A percentile compares a stretch with the other conserved stretches of the same genome.
phyloP scores from a whole-genome alignment of 1,284 basidiomycete genomes.

The Cutaneotrichosporon daszewskae region DNA sequence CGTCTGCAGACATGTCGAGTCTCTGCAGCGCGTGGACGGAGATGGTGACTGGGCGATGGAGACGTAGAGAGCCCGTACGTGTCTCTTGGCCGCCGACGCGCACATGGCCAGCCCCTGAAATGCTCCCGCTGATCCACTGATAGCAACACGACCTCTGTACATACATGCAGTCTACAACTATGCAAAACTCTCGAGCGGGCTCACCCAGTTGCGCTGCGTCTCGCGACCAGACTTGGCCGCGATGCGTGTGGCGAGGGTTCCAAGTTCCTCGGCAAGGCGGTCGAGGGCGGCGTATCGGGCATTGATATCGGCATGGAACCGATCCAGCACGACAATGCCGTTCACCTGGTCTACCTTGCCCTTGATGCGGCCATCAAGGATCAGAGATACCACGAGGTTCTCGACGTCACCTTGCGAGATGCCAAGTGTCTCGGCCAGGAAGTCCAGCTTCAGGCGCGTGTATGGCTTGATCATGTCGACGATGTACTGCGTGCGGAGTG shows the following conservation, averaged over 20 bases:
- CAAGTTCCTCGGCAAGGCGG: slow-evolving; percentile 72
- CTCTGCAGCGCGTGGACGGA: not conserved
- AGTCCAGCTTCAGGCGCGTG: slow-evolving; percentile 81
- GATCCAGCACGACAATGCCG: slow-evolving; percentile 82
- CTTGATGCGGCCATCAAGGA: slow-evolving; percentile 89
- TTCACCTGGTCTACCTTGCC: slow-evolving; percentile 94
- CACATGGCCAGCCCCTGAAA: not conserved
- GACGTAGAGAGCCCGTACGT: not conserved
- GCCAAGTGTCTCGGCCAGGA: slow-evolving; percentile 93
- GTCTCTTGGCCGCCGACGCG: not conserved
- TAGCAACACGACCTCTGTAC: not conserved
- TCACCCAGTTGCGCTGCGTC: slow-evolving; percentile 9
- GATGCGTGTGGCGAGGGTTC: slow-evolving; percentile 40
- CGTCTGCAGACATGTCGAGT: slow-evolving; percentile 8
- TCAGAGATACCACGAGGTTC: slow-evolving; percentile 84
- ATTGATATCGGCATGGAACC: slow-evolving; percentile 75
- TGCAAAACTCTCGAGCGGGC: slow-evolving; percentile 13
- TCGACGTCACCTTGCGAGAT: slow-evolving; percentile 83
- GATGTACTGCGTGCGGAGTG: slow-evolving; percentile 89
- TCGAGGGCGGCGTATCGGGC: slow-evolving; percentile 74
- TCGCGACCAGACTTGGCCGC: slow-evolving; percentile 29
- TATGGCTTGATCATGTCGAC: slow-evolving; percentile 98
- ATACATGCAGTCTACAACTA: slow-evolving; percentile 16
- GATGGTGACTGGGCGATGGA: not conserved
- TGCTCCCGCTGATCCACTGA: not conserved